Conservation (phyloP, 23 red algal species). For the Agarophyton chilense region DNA sequence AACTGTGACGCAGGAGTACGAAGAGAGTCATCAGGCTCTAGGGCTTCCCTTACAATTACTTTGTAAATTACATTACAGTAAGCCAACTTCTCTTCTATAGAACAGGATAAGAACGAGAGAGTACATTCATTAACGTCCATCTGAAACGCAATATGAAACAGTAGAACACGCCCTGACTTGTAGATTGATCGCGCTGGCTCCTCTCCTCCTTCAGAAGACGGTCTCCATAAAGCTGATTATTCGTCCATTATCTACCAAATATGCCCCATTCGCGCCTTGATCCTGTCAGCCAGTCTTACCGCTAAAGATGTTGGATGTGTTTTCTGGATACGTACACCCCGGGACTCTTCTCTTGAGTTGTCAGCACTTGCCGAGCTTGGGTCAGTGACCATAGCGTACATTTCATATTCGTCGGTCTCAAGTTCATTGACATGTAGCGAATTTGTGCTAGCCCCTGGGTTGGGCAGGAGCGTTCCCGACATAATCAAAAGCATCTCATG, state of each 20-base stretch:
- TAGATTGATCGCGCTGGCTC: neutral
- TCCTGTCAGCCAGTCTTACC: no score
- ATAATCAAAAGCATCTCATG: slow-evolving; percentile 10
- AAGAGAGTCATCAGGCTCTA: neutral
- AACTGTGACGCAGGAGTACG: neutral
- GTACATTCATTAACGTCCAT: neutral
- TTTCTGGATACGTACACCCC: no score
- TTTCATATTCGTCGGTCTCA: neutral
- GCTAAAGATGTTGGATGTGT: no score
- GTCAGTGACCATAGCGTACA: no score
- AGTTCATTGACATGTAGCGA: neutral
- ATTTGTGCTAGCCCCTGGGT: neutral
- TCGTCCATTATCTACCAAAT: no score
- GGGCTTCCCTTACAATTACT: neutral
- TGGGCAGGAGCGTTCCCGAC: neutral
- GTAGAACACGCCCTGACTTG: neutral
- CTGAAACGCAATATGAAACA: neutral
- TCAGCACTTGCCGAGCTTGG: no score
- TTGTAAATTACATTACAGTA: neutral
- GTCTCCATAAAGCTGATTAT: no score
- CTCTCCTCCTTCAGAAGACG: neutral
- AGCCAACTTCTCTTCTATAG: neutral
- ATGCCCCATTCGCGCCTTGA: no score
- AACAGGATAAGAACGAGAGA: neutral
- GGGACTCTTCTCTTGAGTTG: no score